Evolutionary conservation across 2,329 filamentous ascomycete species (phyloP), one percentile per base, ranked within the genome.

Genomic region (Sporothrix humicola): DNA sequence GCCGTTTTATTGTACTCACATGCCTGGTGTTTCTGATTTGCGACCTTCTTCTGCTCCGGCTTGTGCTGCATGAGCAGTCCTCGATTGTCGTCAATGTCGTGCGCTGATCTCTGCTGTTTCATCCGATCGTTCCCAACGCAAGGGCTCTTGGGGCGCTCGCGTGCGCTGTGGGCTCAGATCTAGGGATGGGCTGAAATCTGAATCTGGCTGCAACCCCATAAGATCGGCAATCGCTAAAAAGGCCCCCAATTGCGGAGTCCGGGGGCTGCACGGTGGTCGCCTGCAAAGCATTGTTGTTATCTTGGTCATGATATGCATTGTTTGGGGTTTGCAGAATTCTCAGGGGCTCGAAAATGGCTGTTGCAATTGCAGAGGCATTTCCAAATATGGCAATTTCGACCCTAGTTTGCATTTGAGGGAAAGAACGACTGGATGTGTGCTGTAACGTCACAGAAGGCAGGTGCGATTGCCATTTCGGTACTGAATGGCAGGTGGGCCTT

Each of bases 101-200:
- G 58, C 15, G 58, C 42, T 63, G 59, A 63, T 63, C 37, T 52
- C 26, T 63, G 10, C 42, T 63, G 59, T 63, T 46, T 63, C 59
- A 66, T 50, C 63, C 23, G 44, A 66, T 65, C 17, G 17, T n/a
- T 50, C 63, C 63, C 63, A 68, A n/a, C 44, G 15, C 44, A n/a
- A 68, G n/a, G 52, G 52, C 42, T 59, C 54, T 42, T 8, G 37
- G 20, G 26, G 37, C 61, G 61, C 59, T 63, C 59, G 59, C 61
- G 42, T 66, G 42, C 56, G 10, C 42, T 66, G 61, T 48, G 42
- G 15, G 59, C 31, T 44, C 31, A 3, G 31, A 37, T 37, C 31
- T 2, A 37, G 37, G 59, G 4, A 26, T 17, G 15, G 15, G 48
- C 48, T 52, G 48, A 17, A 17, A 56, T 56, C 59, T n/a, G 59